Evolutionary conservation across 768 basidiomycete genomes (phyloP).

Genomic region (Cyathus striatus): DNA sequence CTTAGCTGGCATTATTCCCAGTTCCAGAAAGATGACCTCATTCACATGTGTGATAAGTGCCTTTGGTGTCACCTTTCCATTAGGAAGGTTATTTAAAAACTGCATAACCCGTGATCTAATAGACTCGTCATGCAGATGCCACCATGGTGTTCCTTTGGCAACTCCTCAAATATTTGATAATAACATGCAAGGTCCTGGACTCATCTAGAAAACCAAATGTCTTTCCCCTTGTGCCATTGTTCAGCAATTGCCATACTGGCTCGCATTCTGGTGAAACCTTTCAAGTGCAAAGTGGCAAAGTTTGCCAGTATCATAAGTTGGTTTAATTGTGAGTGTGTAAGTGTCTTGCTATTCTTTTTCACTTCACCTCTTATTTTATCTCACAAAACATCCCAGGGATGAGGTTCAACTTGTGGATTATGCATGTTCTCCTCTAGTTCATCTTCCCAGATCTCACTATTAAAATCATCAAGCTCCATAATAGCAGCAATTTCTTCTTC

Average conservation of each 20-base stretch:
- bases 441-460: too few relatives aligned
- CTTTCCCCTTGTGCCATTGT: not conserved
- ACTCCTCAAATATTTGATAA: not conserved
- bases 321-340: too few relatives aligned
- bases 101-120: not conserved
- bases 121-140: not conserved
- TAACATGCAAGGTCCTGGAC: not conserved
- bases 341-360: too few relatives aligned
- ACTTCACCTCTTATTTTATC: too few relatives aligned
- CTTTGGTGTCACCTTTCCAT: conserved; percentile 16
- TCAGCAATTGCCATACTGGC: not conserved
- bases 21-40: conserved; percentile 20
- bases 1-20: conserved; percentile 16
- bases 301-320: not conserved
- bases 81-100: not conserved
- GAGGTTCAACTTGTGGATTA: too few relatives aligned
- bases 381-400: too few relatives aligned
- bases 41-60: conserved; percentile 19
- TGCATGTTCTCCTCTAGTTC: too few relatives aligned
- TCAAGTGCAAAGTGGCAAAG: not conserved
- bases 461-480: too few relatives aligned
- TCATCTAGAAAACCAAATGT: not conserved
- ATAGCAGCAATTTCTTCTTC: too few relatives aligned
- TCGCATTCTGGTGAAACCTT: not conserved
- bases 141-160: not conserved